Conservation (phyloP, 768 basidiomycete genomes). For the Coprinopsis strossmayeri region DNA sequence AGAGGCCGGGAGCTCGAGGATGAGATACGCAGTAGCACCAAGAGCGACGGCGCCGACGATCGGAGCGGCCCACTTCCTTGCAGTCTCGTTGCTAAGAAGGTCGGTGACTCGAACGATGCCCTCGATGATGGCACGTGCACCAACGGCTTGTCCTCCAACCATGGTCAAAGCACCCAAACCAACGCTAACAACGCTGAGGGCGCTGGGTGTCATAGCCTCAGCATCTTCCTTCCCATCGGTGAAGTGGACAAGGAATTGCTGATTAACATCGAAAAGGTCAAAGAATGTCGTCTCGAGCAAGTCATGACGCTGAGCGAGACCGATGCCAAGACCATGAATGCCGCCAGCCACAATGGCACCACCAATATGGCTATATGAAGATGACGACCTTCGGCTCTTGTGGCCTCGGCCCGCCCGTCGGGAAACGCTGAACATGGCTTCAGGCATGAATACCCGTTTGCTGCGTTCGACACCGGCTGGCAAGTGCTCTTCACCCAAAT, state of each 20-base stretch:
- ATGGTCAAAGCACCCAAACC: constrained; percentile 85
- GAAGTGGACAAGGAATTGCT: constrained; percentile 71
- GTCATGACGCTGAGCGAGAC: constrained; percentile 70
- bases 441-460: constrained; percentile 86
- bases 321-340: constrained; percentile 72
- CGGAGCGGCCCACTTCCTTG: constrained; percentile 85
- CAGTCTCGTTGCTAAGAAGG: constrained; percentile 70
- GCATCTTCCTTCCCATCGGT: constrained; percentile 41
- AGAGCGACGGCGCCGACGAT: constrained; percentile 70
- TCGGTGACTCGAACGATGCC: constrained; percentile 71
- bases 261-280: constrained; percentile 83
- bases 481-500: constrained; percentile 71
- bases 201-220: constrained; percentile 39
- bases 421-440: constrained; percentile 86
- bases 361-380: constrained; percentile 22
- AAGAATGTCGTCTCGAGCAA: constrained; percentile 74
- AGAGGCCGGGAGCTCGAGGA: constrained; percentile 81
- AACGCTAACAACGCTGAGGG: constrained; percentile 66
- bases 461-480: constrained; percentile 77
- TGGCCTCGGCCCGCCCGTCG: constrained; percentile 34
- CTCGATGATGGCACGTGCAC: constrained; percentile 71
- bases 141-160: constrained; percentile 79
- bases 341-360: constrained; percentile 72
- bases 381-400: constrained; percentile 32
- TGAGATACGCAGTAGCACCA: constrained; percentile 72